A percentile compares a stretch with the other conserved stretches of the same genome.
These are phyloP conservation scores for Cladosporium halotolerans DNA, from an alignment of 2,329 filamentous ascomycete genomes.

Conservation along the genomic window DNA sequence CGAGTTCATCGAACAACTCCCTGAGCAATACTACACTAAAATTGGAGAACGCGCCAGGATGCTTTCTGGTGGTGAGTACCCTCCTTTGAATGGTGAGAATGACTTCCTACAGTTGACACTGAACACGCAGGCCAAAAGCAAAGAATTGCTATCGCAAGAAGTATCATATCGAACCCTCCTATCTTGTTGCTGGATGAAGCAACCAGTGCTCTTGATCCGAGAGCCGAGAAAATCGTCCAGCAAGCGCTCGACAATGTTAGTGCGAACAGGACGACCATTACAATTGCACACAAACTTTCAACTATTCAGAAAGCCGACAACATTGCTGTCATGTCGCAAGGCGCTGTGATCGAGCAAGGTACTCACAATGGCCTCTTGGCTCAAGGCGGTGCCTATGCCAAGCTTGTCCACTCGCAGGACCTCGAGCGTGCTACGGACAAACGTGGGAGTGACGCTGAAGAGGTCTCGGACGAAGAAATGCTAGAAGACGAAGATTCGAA, in stretches of 20 bases:
- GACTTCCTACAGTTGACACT: background rate
- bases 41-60: constrained; percentile 30
- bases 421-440: constrained; percentile 25
- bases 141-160: constrained; percentile 32
- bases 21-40: constrained; percentile 30
- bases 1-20: constrained; percentile 32
- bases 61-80: constrained; percentile 25
- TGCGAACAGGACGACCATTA: constrained; percentile 28
- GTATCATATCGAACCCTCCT: constrained; percentile 31
- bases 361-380: constrained; percentile 36
- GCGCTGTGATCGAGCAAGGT: constrained; percentile 40
- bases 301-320: constrained; percentile 41
- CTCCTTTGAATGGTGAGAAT: background rate
- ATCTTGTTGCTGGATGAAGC: constrained; percentile 34
- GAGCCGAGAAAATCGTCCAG: constrained; percentile 30
- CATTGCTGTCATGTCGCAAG: constrained; percentile 41
- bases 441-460: constrained; percentile 21
- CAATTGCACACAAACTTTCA: constrained; percentile 41
- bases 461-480: constrained; percentile 25
- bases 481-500: constrained; percentile 27
- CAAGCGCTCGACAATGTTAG: constrained; percentile 29
- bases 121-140: constrained; percentile 24
- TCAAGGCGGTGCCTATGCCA: constrained; percentile 34
- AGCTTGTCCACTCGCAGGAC: constrained; percentile 43
- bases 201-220: constrained; percentile 32